Percentiles rank a stretch among this genome's conserved stretches.
Evolutionary conservation across 805 yeast species (phyloP).

Genomic region (Pichia ethanolica): DNA sequence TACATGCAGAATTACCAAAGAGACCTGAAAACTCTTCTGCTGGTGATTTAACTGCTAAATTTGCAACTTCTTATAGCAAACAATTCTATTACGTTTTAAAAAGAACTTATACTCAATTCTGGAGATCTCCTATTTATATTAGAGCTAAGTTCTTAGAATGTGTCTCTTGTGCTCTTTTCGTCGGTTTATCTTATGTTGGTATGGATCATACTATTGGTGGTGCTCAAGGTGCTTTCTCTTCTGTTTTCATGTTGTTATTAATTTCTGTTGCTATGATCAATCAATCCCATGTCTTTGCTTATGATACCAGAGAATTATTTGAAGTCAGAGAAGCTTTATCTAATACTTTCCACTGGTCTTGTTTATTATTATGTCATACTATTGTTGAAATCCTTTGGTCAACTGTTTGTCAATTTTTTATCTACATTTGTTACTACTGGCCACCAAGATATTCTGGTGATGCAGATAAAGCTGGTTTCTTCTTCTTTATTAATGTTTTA

Average conservation of each 20-base stretch:
- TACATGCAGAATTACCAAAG: constrained; percentile 17
- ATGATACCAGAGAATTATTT: constrained; percentile 53
- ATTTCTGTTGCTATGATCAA: constrained; percentile 53
- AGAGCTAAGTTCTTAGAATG: constrained; percentile 39
- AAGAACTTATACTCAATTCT: constrained; percentile 36
- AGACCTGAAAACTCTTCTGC: constrained; percentile 21
- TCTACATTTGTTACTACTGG: constrained; percentile 34
- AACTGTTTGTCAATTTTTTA: constrained; percentile 40
- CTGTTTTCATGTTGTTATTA: constrained; percentile 47
- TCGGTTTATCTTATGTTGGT: constrained; percentile 67
- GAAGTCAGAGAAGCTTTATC: constrained; percentile 68
- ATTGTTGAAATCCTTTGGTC: constrained; percentile 59
- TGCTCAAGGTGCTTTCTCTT: constrained; percentile 50
- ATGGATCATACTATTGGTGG: constrained; percentile 46
- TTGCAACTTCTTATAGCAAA: constrained; percentile 39
- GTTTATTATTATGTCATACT: constrained; percentile 45
- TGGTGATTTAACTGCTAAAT: constrained; percentile 20
- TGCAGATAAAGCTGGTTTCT: constrained; percentile 42
- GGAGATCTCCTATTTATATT: constrained; percentile 44
- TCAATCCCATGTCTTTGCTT: constrained; percentile 56
- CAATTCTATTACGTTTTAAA: constrained; percentile 30
- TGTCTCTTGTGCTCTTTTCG: constrained; percentile 36
- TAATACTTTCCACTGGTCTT: constrained; percentile 68
- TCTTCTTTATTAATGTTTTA: constrained; percentile 26
- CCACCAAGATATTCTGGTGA: constrained; percentile 30